A percentile compares a stretch with the other conserved stretches of the same genome.
These are phyloP conservation scores for Amanita subjunquillea DNA, from an alignment of 768 basidiomycete genomes.

Conservation along the genomic window DNA sequence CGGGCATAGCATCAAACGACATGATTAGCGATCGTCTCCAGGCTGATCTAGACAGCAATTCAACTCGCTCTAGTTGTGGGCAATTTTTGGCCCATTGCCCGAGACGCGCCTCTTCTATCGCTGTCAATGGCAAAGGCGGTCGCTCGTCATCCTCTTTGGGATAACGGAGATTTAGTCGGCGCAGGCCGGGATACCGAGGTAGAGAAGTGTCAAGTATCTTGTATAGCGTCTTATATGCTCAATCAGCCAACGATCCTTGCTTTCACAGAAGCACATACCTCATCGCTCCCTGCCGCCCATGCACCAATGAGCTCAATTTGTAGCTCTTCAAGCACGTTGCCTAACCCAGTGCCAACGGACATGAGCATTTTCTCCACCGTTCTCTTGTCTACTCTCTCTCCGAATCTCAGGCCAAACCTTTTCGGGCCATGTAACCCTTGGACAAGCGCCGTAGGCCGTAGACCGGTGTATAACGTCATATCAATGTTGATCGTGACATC, in stretches of 20 bases:
- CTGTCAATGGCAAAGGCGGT: not conserved
- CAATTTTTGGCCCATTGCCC: slow-evolving; percentile 17
- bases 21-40: slow-evolving; percentile 7
- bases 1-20: slow-evolving; percentile 11
- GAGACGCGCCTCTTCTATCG: slow-evolving; percentile 9
- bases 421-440: slow-evolving; percentile 21
- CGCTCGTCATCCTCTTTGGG: not conserved
- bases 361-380: slow-evolving; percentile 36
- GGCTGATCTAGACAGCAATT: not conserved
- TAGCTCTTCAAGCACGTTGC: slow-evolving; percentile 7
- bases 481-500: slow-evolving; percentile 28
- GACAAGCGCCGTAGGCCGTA: slow-evolving; percentile 33
- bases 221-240: slow-evolving; percentile 22
- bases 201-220: slow-evolving; percentile 28
- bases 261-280: slow-evolving; percentile 17
- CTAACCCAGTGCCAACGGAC: slow-evolving; percentile 27
- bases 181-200: slow-evolving; percentile 28
- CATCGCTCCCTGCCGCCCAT: slow-evolving; percentile 18
- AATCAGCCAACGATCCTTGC: slow-evolving; percentile 1
- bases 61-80: slow-evolving; percentile 4
- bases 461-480: slow-evolving; percentile 33
- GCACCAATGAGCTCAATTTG: slow-evolving; percentile 17
- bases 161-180: slow-evolving; percentile 17
- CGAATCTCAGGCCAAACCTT: slow-evolving; percentile 24
- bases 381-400: slow-evolving; percentile 28